phyloP scores from a whole-genome alignment of 805 yeast genomes.

The Lachancea kluyveri region DNA sequence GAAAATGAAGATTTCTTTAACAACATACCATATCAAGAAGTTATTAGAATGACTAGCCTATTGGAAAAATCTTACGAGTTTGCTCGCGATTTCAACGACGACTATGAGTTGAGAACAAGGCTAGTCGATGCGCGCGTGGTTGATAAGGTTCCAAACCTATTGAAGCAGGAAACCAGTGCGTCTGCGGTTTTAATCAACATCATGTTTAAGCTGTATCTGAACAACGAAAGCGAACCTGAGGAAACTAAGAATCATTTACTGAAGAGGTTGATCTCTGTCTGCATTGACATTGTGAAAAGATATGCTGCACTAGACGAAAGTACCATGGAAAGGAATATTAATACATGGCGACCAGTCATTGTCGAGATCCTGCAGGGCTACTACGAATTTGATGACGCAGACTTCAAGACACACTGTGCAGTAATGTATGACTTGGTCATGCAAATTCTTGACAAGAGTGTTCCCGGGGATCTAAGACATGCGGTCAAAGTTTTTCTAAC shows the following conservation, averaged over 20 bases:
- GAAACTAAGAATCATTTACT: constrained; percentile 46
- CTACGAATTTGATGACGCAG: constrained; percentile 66
- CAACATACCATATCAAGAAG: constrained; percentile 57
- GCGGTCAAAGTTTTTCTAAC: constrained; percentile 56
- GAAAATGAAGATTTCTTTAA: constrained; percentile 64
- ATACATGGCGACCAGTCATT: constrained; percentile 89
- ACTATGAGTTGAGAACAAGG: constrained; percentile 79
- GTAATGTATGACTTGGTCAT: constrained; percentile 54
- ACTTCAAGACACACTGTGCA: constrained; percentile 55
- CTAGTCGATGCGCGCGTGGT: constrained; percentile 89
- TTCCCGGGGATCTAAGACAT: constrained; percentile 53
- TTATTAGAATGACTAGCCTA: constrained; percentile 53
- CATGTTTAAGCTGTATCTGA: constrained; percentile 64
- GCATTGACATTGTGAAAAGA: constrained; percentile 63
- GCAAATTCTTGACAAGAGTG: constrained; percentile 52
- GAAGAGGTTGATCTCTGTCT: constrained; percentile 49
- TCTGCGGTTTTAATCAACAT: constrained; percentile 81
- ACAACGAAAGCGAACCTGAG: constrained; percentile 28
- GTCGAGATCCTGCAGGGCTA: constrained; percentile 82
- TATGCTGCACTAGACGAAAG: constrained; percentile 67
- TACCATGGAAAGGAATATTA: constrained; percentile 70
- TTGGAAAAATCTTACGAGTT: constrained; percentile 70
- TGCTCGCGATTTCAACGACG: constrained; percentile 82
- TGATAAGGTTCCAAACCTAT: constrained; percentile 83
- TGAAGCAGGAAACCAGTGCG: constrained; percentile 87